These are phyloP conservation scores for Capronia americana DNA, from an alignment of 2,329 filamentous ascomycete species.

Conservation along the genomic window DNA sequence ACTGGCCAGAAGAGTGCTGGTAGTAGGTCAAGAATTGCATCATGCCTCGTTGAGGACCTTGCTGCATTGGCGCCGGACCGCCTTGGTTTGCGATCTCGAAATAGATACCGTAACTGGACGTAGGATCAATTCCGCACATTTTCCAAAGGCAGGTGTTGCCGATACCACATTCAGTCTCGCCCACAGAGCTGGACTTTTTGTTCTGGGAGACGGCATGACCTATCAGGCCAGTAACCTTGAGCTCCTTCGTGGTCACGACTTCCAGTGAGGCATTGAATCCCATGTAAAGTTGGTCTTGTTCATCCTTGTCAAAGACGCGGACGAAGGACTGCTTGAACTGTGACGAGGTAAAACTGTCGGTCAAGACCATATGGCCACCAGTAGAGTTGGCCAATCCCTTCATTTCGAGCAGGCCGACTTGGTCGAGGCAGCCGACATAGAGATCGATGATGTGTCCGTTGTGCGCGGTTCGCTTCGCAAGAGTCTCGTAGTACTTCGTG, in stretches of 20 bases:
- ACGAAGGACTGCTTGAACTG: slow-evolving; percentile 99
- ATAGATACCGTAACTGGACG: slow-evolving; percentile 92
- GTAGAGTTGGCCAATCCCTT: slow-evolving; percentile 95
- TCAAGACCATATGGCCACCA: slow-evolving; percentile 96
- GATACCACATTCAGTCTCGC: slow-evolving; percentile 97
- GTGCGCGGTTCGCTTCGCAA: slow-evolving; percentile 92
- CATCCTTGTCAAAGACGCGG: slow-evolving; percentile 95
- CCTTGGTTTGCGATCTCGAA: slow-evolving; percentile 97
- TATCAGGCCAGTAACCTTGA: slow-evolving; percentile 97
- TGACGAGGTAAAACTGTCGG: slow-evolving; percentile 96
- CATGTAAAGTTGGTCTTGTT: slow-evolving; percentile 92
- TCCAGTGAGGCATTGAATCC: slow-evolving; percentile 97
- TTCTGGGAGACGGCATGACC: slow-evolving; percentile 96
- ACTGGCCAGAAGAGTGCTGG: slow-evolving; percentile 94
- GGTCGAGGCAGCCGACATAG: slow-evolving; percentile 95
- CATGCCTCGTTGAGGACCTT: slow-evolving; percentile 88
- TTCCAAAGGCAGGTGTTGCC: slow-evolving; percentile 99
- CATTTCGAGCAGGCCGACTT: slow-evolving; percentile 97
- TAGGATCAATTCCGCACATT: slow-evolving; percentile 97
- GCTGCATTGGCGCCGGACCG: slow-evolving; percentile 81
- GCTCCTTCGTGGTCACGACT: slow-evolving; percentile 94
- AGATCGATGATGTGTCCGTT: slow-evolving; percentile 98
- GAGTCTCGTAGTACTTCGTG: slow-evolving; percentile 93
- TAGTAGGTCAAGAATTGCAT: slow-evolving; percentile 99
- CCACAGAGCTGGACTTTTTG: slow-evolving; percentile 96